Evolutionary conservation across 1,284 basidiomycete genomes (phyloP), one percentile per base, ranked within the genome.

Genomic region (Crucibulum cyathiforme): DNA sequence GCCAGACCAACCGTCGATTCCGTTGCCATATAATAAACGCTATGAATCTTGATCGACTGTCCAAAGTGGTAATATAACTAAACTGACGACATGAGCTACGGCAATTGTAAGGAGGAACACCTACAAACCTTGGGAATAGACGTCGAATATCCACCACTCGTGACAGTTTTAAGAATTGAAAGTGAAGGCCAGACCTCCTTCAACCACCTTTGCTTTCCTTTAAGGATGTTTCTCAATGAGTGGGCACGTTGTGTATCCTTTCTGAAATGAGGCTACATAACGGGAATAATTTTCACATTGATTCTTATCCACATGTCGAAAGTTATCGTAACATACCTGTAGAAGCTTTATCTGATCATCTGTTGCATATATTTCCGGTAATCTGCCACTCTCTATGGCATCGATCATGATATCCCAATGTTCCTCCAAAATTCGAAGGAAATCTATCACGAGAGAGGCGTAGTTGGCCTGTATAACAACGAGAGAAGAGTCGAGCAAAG

Each of bases 361-460:
- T 3, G 48, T 19, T 6, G 56, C 62, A 36, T 61, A 47, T 5
- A 63, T 46, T n/a, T 59, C 45, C 36, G 60, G 62, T 9, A 61
- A n/a, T 15, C 39, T 39, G 5, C 62, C 62, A 15, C 36, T 38
- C 7, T 61, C 47, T 37, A 63, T 61, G 9, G 62, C 60, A n/a
- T 61, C 19, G 34, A 63, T 24, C 36, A 63, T 19, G 17, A 47
- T 36, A 17, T 63, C 62, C 62, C 62, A 63, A 37, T 61, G 24
- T 36, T 59, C 54, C 35, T 61, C 60, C 36, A 63, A 46, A 12
- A 61, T 46, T 6, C 57, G 54, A 34, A 63, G 37, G 49, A 63
- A 53, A 50, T 63, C 62, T 13, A 53, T 19, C 36, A 63, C 54
- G 17, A 59, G 38, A 4, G 62, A 60, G 48, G 38, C 38, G 52